phyloP scores from a whole-genome alignment of 768 basidiomycete species.

The Boletus huronensis region DNA sequence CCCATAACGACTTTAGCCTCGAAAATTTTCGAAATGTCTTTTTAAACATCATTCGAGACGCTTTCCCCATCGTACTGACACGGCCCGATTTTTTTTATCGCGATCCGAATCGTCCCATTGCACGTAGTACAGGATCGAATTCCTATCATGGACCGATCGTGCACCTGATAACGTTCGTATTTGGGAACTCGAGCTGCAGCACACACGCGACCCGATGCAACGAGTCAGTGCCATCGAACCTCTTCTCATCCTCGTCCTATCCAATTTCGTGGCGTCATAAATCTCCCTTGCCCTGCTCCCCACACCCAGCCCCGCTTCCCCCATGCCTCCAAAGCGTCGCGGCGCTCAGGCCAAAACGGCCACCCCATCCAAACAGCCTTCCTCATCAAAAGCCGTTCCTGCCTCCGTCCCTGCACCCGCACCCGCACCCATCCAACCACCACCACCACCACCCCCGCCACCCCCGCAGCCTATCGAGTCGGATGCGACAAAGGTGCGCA shows the following conservation, averaged over 20 bases:
- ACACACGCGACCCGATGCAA: conserved; percentile 29
- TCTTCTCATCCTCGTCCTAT: conserved; percentile 12
- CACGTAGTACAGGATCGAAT: conserved; percentile 16
- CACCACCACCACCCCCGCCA: conserved; percentile 10
- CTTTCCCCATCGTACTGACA: conserved; percentile 5
- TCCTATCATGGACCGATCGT: conserved; percentile 34
- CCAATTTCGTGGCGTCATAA: conserved; percentile 17
- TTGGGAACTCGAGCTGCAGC: conserved; percentile 16
- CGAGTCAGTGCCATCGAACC: conserved; percentile 24
- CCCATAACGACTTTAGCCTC: not conserved
- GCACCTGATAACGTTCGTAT: conserved; percentile 28
- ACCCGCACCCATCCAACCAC: not conserved
- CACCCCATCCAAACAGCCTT: conserved; percentile 3
- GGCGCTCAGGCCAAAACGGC: conserved; percentile 15
- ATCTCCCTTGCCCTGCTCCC: conserved; percentile 1
- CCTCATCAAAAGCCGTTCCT: conserved; percentile 12
- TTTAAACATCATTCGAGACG: not conserved
- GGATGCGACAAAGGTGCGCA: conserved; percentile 26
- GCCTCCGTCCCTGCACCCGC: conserved; percentile 3
- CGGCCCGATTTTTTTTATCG: not conserved
- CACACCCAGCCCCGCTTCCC: not conserved
- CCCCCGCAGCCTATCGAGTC: conserved; percentile 20
- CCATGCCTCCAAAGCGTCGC: conserved; percentile 33
- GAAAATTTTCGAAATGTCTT: conserved; percentile 6
- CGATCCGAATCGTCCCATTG: conserved; percentile 23